Conservation (phyloP, 306 rosid genomes). For the Dalbergia cultrata region DNA sequence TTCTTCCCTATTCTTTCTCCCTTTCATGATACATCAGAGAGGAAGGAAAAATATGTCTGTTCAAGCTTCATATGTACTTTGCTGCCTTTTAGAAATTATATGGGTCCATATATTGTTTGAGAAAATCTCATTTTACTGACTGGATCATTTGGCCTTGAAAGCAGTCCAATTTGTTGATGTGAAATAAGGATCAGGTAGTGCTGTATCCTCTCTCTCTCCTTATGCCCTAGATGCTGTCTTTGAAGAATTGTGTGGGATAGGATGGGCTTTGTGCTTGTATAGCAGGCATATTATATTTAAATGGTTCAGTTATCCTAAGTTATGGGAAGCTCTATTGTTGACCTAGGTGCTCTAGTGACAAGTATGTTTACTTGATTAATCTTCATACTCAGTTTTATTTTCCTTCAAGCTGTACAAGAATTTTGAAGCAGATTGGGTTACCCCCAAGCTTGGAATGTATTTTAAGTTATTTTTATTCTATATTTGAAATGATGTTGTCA, state of each 20-base stretch:
- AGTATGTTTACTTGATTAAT: slow-evolving; percentile 6
- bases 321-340: not conserved
- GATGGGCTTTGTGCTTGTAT: not conserved
- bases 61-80: too few species aligned
- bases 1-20: not conserved
- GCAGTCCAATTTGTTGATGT: not conserved
- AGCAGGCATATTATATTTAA: not conserved
- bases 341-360: not conserved
- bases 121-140: not conserved
- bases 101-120: not conserved
- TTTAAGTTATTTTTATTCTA: not conserved
- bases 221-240: too few species aligned
- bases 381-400: slow-evolving; percentile 13
- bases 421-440: slow-evolving; percentile 7
- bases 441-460: not conserved
- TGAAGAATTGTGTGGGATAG: not conserved
- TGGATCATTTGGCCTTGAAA: slow-evolving; percentile 6
- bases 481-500: not conserved
- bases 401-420: not conserved
- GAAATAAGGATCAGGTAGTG: not conserved
- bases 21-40: not conserved
- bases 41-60: not conserved
- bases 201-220: not conserved
- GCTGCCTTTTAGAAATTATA: not conserved
- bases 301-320: slow-evolving; percentile 1